These are phyloP conservation scores for Cornus kousa DNA, from an alignment of 148 eudicot species.

Conservation along the genomic window DNA sequence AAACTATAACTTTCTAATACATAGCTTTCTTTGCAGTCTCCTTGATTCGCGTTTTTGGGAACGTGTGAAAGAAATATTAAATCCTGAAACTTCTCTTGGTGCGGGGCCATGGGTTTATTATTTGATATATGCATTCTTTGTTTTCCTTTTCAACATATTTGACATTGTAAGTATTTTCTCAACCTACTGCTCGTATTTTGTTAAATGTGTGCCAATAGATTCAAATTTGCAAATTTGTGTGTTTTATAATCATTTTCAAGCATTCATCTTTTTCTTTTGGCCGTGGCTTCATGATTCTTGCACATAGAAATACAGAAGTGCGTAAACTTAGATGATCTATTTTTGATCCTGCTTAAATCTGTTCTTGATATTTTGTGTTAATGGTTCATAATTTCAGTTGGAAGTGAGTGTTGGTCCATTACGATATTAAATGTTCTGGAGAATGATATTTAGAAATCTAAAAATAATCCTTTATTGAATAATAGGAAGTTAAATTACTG, in stretches of 20 bases:
- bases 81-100: constrained; percentile 77
- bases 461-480: neutral
- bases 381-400: neutral
- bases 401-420: neutral
- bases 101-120: constrained; percentile 95
- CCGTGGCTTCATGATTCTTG: neutral
- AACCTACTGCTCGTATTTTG: neutral
- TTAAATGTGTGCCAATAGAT: neutral
- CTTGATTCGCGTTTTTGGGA: constrained; percentile 77
- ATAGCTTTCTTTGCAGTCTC: constrained; percentile 53
- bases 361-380: neutral
- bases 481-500: neutral
- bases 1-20: constrained; percentile 1
- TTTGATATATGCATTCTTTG: constrained; percentile 84
- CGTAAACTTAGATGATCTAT: neutral
- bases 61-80: constrained; percentile 67
- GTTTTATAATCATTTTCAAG: neutral
- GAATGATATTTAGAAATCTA: neutral
- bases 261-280: neutral
- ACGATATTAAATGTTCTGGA: neutral
- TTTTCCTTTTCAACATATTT: constrained; percentile 86
- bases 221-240: neutral
- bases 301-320: neutral
- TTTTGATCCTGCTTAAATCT: neutral
- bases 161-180: constrained; percentile 77